Evolutionary conservation across 1,284 basidiomycete species (phyloP).

Genomic region (Xerocomus minutiporus): DNA sequence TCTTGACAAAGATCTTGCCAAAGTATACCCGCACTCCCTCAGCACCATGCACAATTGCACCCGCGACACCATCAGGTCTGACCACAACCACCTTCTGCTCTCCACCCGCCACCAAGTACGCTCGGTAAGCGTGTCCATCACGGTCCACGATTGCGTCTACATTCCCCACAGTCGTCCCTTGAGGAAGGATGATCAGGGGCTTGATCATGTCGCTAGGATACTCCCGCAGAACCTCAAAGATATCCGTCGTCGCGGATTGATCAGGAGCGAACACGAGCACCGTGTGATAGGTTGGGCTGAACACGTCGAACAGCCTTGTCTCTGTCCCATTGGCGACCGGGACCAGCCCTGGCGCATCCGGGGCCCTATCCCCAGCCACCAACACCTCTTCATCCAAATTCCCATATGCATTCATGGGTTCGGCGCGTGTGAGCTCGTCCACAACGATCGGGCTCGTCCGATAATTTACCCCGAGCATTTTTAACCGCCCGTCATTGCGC

Average conservation of each 20-base stretch:
- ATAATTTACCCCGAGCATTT: neutral
- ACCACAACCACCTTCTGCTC: neutral
- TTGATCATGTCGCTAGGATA: neutral
- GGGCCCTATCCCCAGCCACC: neutral
- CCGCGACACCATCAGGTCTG: neutral
- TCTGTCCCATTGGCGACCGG: neutral
- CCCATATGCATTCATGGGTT: neutral
- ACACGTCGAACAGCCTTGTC: neutral
- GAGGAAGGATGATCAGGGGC: neutral
- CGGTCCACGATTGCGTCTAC: neutral
- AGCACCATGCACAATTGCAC: neutral
- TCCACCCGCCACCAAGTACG: neutral
- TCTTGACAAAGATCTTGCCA: neutral
- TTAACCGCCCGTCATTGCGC: neutral
- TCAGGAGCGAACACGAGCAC: neutral
- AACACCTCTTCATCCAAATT: neutral
- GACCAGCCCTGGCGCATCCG: neutral
- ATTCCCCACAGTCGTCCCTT: neutral
- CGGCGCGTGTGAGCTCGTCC: neutral
- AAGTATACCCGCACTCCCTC: neutral
- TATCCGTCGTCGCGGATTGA: neutral
- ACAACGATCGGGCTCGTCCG: neutral
- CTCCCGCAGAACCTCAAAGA: neutral
- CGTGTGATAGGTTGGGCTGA: neutral
- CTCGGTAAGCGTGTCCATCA: neutral